A percentile compares a stretch with the other conserved stretches of the same genome.
phyloP scores from a whole-genome alignment of 1,139 yeast species.

The Candida glucosophila region DNA sequence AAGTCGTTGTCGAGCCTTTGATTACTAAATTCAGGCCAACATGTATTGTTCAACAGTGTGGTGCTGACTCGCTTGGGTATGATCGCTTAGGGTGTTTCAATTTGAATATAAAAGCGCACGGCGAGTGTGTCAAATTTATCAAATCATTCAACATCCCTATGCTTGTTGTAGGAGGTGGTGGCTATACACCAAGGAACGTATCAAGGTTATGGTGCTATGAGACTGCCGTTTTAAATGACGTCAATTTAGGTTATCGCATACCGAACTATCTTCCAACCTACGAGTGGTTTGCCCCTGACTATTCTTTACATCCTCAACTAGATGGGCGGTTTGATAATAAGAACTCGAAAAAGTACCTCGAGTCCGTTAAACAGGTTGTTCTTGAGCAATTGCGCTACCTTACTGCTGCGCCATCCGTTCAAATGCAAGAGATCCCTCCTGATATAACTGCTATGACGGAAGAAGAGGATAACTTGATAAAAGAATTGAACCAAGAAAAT shows the following conservation, averaged over 20 bases:
- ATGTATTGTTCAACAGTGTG: constrained; percentile 91
- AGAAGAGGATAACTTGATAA: constrained; percentile 48
- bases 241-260: constrained; percentile 61
- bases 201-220: constrained; percentile 94
- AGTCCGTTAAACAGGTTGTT: constrained; percentile 66
- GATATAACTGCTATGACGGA: constrained; percentile 61
- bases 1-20: constrained; percentile 81
- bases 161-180: constrained; percentile 95
- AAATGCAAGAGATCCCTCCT: constrained; percentile 85
- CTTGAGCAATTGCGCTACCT: constrained; percentile 76
- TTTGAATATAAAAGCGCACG: constrained; percentile 84
- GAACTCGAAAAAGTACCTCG: constrained; percentile 76
- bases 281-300: constrained; percentile 90
- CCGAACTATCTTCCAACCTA: constrained; percentile 79
- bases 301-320: constrained; percentile 77
- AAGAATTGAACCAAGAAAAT: constrained; percentile 45
- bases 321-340: constrained; percentile 87
- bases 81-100: constrained; percentile 93
- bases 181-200: constrained; percentile 93
- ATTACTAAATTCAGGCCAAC: constrained; percentile 81
- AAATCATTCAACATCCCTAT: constrained; percentile 82
- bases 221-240: constrained; percentile 79
- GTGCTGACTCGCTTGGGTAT: constrained; percentile 92
- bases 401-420: constrained; percentile 91
- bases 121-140: constrained; percentile 85